Percentiles rank a stretch among this genome's conserved stretches.
These are phyloP conservation scores for Mucor racemosus DNA, from an alignment of 371 early-diverging fungal genomes.

Conservation along the genomic window DNA sequence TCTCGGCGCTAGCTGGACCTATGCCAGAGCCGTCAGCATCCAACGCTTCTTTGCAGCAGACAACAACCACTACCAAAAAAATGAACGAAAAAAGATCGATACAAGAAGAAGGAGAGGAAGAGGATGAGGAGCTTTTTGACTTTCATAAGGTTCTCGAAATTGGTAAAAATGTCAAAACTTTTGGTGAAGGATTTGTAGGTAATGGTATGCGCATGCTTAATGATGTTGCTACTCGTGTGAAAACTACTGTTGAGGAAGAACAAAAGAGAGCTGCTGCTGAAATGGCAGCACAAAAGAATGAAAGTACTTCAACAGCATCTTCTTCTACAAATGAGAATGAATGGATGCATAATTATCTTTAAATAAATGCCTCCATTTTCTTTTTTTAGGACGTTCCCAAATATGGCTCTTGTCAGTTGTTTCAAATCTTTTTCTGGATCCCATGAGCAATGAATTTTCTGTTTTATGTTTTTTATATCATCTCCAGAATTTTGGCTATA, in stretches of 20 bases:
- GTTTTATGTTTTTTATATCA: too few species aligned
- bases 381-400: too few species aligned
- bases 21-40: conserved; percentile 13
- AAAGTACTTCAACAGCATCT: conserved; percentile 1
- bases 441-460: too few species aligned
- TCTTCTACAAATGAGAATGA: neutral
- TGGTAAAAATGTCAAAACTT: conserved; percentile 39
- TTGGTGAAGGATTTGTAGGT: conserved; percentile 42
- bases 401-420: too few species aligned
- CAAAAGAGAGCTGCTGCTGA: neutral
- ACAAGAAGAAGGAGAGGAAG: conserved; percentile 18
- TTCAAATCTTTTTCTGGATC: too few species aligned
- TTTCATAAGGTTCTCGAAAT: conserved; percentile 47
- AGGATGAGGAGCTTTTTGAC: conserved; percentile 44
- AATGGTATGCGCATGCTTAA: conserved; percentile 46
- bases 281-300: neutral
- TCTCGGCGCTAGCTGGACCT: conserved; percentile 42
- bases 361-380: neutral
- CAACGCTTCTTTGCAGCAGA: too few species aligned
- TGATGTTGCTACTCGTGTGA: conserved; percentile 42
- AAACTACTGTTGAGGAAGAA: conserved; percentile 13
- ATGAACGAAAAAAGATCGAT: neutral
- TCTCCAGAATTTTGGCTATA: too few species aligned
- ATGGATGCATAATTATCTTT: conserved; percentile 9
- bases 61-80: neutral